Percentiles rank a stretch among this genome's conserved stretches.
phyloP scores from a whole-genome alignment of 164 flowering plant species.

The Sextonia rubra region DNA sequence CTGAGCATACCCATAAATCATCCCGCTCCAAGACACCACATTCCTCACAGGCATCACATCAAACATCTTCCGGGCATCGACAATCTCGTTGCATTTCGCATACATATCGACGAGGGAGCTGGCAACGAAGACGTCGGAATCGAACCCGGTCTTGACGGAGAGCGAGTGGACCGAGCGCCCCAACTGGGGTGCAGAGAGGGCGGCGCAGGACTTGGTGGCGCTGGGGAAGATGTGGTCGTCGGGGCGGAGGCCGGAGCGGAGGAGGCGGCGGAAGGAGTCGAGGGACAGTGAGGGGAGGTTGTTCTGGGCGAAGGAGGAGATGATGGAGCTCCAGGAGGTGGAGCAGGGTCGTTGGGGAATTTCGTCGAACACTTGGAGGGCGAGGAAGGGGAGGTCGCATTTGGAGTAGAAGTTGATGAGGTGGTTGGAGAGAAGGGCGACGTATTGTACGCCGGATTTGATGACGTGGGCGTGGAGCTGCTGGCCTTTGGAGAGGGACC shows the following conservation, averaged over 20 bases:
- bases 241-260: constrained; percentile 29
- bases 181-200: constrained; percentile 27
- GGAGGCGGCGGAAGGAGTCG: constrained; percentile 54
- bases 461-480: constrained; percentile 71
- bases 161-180: constrained; percentile 64
- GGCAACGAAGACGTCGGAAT: constrained; percentile 66
- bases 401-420: constrained; percentile 89
- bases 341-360: constrained; percentile 26
- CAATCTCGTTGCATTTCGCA: constrained; percentile 58
- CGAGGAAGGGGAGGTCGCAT: constrained; percentile 44
- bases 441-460: constrained; percentile 47
- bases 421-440: constrained; percentile 60
- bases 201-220: constrained; percentile 61
- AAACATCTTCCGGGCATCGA: constrained; percentile 58
- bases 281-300: constrained; percentile 64
- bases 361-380: constrained; percentile 60
- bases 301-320: constrained; percentile 74
- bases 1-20: constrained; percentile 79
- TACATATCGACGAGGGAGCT: constrained; percentile 91
- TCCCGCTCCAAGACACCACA: constrained; percentile 94
- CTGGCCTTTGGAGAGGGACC: constrained; percentile 50
- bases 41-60: constrained; percentile 85
- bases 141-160: constrained; percentile 55
- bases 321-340: constrained; percentile 82
- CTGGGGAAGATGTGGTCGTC: constrained; percentile 71